Evolutionary conservation across 2,329 filamentous ascomycete genomes (phyloP), one percentile per base, ranked within the genome.

Genomic region (Colletotrichum higginsianum): DNA sequence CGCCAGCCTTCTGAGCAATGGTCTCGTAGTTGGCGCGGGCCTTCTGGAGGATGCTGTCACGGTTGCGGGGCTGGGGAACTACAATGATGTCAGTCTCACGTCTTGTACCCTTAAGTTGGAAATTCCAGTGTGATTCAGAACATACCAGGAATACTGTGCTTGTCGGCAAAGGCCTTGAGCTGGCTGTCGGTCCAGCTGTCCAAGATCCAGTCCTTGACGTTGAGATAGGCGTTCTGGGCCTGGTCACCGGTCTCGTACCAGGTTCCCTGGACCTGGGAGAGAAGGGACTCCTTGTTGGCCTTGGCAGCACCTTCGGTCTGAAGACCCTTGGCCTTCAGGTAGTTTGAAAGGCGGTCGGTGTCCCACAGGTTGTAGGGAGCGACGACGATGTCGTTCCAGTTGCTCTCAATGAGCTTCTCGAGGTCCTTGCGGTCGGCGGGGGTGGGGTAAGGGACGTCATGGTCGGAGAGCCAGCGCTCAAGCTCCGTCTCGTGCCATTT

Each of bases 401-500:
- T 95, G 78, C 91, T 88, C 84, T 94, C 92, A 75, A 98, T 93
- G n/a, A 97, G 85, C 73, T 91, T 91, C 84, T 98, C 93, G n/a
- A 99, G 91, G 76, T 98, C 94, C 84, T 96, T 97, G 79, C 96
- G 94, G 83, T 98, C 95, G 60, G 96, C 91, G 13, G 95, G 91
- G 13, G 90, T 92, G n/a, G 96, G 95, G 81, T 98, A 95, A 12
- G 96, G 94, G 69, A 99, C 88, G 81, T 95, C 90, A 84, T 98
- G 89, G 80, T 99, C 96, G 40, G 93, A 93, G 61, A 99, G 91
- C 96, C 96, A 99, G 78, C 95, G 91, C 86, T 99, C 96, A 40
- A 99, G 90, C 87, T 99, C 96, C 26, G 94, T 97, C 86, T 98
- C 92, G 78, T 98, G 96, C 96, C 96, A 99, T 82, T 96, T 98